phyloP scores from a whole-genome alignment of 495 filamentous ascomycete species.

The Letharia lupina region DNA sequence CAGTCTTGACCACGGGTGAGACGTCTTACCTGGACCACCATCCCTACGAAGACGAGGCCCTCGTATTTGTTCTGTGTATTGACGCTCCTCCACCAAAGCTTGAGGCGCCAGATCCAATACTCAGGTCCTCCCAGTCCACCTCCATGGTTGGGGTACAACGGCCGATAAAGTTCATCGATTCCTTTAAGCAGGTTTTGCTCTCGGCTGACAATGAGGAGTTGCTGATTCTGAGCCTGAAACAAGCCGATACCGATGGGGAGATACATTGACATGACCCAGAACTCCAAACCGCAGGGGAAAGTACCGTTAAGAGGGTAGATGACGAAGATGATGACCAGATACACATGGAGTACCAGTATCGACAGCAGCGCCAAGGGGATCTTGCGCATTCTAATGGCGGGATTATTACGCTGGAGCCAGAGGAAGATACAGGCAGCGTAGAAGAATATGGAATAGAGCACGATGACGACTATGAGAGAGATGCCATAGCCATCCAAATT shows the following conservation, averaged over 20 bases:
- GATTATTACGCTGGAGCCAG: slow-evolving; percentile 44
- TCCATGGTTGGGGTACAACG: slow-evolving; percentile 4
- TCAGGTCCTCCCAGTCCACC: slow-evolving; percentile 12
- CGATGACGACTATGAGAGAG: slow-evolving; percentile 17
- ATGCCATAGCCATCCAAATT: slow-evolving; percentile 26
- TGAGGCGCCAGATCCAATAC: slow-evolving; percentile 26
- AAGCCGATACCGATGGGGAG: slow-evolving; percentile 62
- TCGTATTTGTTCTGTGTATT: slow-evolving; percentile 22
- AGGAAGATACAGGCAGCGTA: slow-evolving; percentile 46
- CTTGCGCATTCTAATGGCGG: slow-evolving; percentile 56
- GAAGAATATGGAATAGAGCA: slow-evolving; percentile 29
- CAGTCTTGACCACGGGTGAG: not conserved
- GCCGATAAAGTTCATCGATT: slow-evolving; percentile 17
- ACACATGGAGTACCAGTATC: slow-evolving; percentile 55
- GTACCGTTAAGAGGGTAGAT: slow-evolving; percentile 51
- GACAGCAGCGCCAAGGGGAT: slow-evolving; percentile 50
- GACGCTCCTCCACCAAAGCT: slow-evolving; percentile 23
- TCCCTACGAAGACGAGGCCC: slow-evolving; percentile 38
- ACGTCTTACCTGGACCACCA: slow-evolving; percentile 41
- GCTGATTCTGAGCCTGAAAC: slow-evolving; percentile 61
- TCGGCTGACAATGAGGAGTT: slow-evolving; percentile 55
- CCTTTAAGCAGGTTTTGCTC: slow-evolving; percentile 38
- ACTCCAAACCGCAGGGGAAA: slow-evolving; percentile 51
- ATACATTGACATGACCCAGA: slow-evolving; percentile 65
- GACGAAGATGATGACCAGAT: slow-evolving; percentile 51